Percentiles rank a stretch among this genome's conserved stretches.
Conservation (phyloP, 2,329 filamentous ascomycete species). For the Trichothecium sympodiale region DNA sequence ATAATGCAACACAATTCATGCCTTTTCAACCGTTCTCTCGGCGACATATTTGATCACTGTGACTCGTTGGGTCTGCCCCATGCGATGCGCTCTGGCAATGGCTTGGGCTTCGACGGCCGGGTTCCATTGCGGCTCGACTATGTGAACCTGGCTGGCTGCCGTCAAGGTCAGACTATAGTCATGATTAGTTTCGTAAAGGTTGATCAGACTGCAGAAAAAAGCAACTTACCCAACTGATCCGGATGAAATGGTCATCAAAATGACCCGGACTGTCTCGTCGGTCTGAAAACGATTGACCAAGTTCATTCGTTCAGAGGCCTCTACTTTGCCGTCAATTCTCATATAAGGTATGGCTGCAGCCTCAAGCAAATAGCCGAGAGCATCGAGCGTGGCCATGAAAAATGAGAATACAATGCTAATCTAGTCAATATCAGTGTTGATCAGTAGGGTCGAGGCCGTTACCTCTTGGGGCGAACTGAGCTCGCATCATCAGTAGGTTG, state of each 20-base stretch:
- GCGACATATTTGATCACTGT: neutral
- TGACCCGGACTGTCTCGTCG: neutral
- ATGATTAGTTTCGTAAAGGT: neutral
- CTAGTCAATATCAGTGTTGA: neutral
- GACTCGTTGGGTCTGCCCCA: neutral
- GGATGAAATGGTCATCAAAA: neutral
- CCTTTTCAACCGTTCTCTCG: neutral
- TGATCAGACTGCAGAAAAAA: neutral
- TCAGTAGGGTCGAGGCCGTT: neutral
- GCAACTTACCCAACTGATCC: neutral
- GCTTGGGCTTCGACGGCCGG: neutral
- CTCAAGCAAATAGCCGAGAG: neutral
- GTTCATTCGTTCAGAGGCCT: neutral
- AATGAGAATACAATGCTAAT: neutral
- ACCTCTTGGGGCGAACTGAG: neutral
- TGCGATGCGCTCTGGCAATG: neutral
- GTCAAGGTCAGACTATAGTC: neutral
- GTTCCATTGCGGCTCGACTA: constrained; percentile 1
- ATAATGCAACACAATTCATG: neutral
- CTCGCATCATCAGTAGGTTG: neutral
- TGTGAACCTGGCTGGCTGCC: neutral
- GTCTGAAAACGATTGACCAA: neutral
- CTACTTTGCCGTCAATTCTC: neutral
- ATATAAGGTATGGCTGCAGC: neutral
- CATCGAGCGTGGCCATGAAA: neutral